Evolutionary conservation across 176 grass and related monocot species (phyloP).

Genomic region (Oryza rufipogon): DNA sequence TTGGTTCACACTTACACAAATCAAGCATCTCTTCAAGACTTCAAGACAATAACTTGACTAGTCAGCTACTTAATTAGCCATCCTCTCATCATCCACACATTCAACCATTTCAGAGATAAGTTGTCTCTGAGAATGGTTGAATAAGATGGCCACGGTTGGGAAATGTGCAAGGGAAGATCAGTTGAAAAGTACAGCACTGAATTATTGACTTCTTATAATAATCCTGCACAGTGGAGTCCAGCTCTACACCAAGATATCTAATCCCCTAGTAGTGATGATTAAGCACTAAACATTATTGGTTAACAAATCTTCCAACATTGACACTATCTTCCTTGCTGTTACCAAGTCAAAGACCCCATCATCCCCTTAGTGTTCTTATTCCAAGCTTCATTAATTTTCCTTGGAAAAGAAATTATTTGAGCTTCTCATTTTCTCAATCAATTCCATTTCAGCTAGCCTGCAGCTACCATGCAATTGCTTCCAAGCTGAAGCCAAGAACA

Average conservation of each 20-base stretch:
- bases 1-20: not conserved
- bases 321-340: not conserved
- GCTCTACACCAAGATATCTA: not conserved
- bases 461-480: not conserved
- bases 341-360: not conserved
- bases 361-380: not conserved
- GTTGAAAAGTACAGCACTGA: constrained; percentile 11
- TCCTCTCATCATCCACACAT: not conserved
- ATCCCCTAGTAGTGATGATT: not conserved
- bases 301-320: not conserved
- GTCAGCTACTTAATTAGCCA: not conserved
- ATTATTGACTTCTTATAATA: not conserved
- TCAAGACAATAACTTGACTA: not conserved
- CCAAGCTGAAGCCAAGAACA: not conserved
- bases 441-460: not conserved
- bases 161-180: too few relatives aligned
- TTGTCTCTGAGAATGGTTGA: too few relatives aligned
- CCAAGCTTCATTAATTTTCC: not conserved
- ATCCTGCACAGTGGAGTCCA: not conserved
- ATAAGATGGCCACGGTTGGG: too few relatives aligned
- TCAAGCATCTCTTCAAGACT: not conserved
- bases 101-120: not conserved
- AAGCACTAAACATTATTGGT: not conserved
- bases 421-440: too few relatives aligned
- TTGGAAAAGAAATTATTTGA: not conserved